Base-by-base conservation (phyloP, 768 basidiomycete genomes). In the Kwoniella europaea region DNA sequence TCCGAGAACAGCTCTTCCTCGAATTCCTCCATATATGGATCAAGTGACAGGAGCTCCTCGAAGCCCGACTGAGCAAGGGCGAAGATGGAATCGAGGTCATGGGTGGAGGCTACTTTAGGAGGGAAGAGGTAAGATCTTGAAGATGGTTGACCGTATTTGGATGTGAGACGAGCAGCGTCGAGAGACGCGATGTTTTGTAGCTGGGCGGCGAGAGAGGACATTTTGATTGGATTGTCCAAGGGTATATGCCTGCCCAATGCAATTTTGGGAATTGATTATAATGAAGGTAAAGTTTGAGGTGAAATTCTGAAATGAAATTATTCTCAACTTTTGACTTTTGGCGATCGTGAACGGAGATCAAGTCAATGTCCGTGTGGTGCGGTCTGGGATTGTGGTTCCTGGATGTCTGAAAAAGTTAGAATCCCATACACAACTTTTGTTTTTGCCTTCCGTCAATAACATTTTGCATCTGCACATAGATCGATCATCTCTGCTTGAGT, bases 71-170 rank as follows among this genome's bases (percentile, higher is more conserved):
- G 85, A 3, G 88, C 93, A 10, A 98, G 87, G 0, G 92, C 90
- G 78, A 91, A 88, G 64, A 98, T 88, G 6, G 93, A 88, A 80
- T 96, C 91, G 68, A 97, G 86, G 83, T 98, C 94, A 82, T 97
- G 91, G 68, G 89, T 86, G 76, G 92, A 90, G 10, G 93, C 93
- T 60, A 92, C 91, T 69, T 88, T 87, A 52, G 90, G 89, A 15
- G 91, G 89, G 83, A 96, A 97, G 44, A 99, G 88, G 85, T 98
- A 98, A 0, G 94, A 95, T 79, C 91, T 89, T 0, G 88, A 16
- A 41, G 83, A 73, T 85, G 86, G 77, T 10, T 84, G 83, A 87
- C 91, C 83, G 88, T 88, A 74, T 87, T 80, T 76, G 15, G 76
- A 89, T 86, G 79, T 83, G 9, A 95, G 87, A 44, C 94, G 86